Evolutionary conservation across 2,329 filamentous ascomycete genomes (phyloP).

Genomic region (Fonsecaea monophora): DNA sequence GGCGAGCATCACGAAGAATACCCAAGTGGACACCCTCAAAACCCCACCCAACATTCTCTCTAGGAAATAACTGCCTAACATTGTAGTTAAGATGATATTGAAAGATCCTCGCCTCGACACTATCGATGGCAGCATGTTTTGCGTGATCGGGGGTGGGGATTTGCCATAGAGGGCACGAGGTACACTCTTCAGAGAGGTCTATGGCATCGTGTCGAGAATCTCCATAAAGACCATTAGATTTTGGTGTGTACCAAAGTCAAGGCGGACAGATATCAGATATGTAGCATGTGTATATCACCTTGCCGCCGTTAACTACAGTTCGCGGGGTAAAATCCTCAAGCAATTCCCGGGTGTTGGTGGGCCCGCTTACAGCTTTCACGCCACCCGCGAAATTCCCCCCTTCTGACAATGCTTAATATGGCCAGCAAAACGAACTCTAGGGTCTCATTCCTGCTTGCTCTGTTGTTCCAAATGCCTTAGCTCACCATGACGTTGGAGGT

Average conservation of each 20-base stretch:
- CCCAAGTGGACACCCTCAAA: no score
- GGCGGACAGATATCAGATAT: no score
- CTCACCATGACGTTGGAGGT: not conserved
- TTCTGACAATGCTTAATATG: not conserved
- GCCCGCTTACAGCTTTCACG: not conserved
- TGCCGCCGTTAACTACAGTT: not conserved
- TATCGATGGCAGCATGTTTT: conserved; percentile 64
- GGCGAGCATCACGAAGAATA: no score
- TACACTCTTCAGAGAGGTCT: not conserved
- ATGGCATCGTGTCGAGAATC: not conserved
- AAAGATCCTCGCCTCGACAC: conserved; percentile 39
- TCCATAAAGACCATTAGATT: not conserved
- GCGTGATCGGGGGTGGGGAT: conserved; percentile 64
- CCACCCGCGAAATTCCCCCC: not conserved
- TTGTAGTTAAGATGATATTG: conserved; percentile 36
- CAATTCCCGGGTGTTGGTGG: not conserved
- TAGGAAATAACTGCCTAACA: conserved; percentile 56
- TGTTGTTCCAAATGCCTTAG: not conserved
- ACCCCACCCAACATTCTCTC: no score
- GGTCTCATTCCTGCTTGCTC: not conserved
- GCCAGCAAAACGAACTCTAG: not conserved
- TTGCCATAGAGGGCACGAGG: conserved; percentile 60
- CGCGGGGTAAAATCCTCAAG: not conserved
- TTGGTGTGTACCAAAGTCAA: no score
- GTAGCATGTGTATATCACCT: no score